Percentiles rank a stretch among this genome's conserved stretches.
Conservation (phyloP, 257 asterid species). For the Penstemon davidsonii region DNA sequence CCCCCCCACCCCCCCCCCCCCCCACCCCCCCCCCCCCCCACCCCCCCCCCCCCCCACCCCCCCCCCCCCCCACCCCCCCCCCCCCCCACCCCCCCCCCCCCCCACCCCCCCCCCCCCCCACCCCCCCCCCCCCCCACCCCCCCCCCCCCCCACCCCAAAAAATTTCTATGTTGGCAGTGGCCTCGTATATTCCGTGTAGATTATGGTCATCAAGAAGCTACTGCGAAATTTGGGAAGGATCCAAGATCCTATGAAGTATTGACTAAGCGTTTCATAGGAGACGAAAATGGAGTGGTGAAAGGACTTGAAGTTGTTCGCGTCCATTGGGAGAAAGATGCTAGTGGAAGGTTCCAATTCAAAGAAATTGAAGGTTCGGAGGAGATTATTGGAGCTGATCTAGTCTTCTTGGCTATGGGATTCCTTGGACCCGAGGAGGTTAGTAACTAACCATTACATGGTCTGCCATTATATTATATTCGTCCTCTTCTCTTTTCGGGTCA, state of each 20-base stretch:
- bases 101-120: too few relatives aligned
- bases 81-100: too few relatives aligned
- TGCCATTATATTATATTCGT: too few relatives aligned
- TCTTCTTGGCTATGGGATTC: constrained; percentile 96
- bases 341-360: constrained; percentile 81
- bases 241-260: constrained; percentile 90
- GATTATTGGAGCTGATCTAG: constrained; percentile 82
- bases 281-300: constrained; percentile 72
- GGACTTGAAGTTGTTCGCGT: constrained; percentile 83
- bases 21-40: too few relatives aligned
- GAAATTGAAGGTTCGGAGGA: constrained; percentile 97
- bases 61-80: too few relatives aligned
- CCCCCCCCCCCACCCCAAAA: too few relatives aligned
- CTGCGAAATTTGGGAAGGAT: constrained; percentile 88
- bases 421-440: constrained; percentile 98
- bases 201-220: constrained; percentile 97
- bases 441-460: not conserved
- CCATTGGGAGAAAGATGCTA: constrained; percentile 88
- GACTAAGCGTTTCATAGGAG: constrained; percentile 89
- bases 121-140: too few relatives aligned
- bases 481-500: too few relatives aligned
- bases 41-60: too few relatives aligned
- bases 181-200: constrained; percentile 92
- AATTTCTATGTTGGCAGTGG: constrained; percentile 57
- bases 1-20: too few relatives aligned